Conservation (phyloP, 352 stramenopile species). For the Blastocystis hominis region DNA sequence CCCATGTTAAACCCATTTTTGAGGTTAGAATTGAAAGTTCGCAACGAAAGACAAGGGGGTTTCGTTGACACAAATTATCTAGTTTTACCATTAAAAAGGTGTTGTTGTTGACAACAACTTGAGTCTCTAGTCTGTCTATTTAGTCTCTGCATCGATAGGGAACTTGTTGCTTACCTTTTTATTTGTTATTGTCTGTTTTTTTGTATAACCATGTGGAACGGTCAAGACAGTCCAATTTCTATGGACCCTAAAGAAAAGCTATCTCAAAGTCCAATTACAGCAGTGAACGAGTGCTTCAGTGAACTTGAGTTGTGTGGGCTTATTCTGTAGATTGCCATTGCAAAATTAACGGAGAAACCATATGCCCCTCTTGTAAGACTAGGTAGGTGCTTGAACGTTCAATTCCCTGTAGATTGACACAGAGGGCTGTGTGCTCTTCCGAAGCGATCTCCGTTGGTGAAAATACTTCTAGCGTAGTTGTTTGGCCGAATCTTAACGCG, state of each 20-base stretch:
- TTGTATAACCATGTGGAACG: slow-evolving; percentile 35
- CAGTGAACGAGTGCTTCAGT: slow-evolving; percentile 22
- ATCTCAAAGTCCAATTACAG: neutral
- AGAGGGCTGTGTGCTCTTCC: neutral
- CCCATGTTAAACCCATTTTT: too few species aligned
- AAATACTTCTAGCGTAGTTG: neutral
- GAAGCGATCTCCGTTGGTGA: neutral
- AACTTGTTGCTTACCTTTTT: neutral
- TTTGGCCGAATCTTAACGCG: neutral
- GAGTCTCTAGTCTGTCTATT: slow-evolving; percentile 33
- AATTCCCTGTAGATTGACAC: neutral
- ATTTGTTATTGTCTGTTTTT: neutral
- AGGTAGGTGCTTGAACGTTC: neutral
- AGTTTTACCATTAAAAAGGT: neutral
- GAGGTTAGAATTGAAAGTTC: too few species aligned
- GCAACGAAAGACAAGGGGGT: neutral
- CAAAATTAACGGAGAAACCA: neutral
- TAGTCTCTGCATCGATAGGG: neutral
- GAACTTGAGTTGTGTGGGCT: neutral
- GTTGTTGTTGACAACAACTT: neutral
- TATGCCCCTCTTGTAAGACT: neutral
- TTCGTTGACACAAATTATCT: neutral
- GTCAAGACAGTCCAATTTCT: neutral
- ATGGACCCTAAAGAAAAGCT: neutral
- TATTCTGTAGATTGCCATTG: slow-evolving; percentile 30